Evolutionary conservation across 768 basidiomycete genomes (phyloP), one percentile per base, ranked within the genome.

Genomic region (Tephrocybe rancida): DNA sequence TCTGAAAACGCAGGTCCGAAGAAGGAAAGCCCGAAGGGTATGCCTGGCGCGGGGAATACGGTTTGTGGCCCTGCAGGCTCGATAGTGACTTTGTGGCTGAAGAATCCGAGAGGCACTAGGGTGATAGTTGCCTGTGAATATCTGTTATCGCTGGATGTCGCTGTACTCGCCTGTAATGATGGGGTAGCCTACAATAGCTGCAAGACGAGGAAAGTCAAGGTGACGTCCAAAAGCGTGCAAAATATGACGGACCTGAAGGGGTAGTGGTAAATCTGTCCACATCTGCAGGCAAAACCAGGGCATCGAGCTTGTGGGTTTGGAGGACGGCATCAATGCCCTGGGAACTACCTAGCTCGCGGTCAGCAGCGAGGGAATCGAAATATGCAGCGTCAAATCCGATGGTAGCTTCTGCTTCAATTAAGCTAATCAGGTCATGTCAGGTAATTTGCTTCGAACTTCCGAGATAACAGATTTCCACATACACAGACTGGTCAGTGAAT

Each of bases 171-270:
- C 84, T 22, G 86, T 85, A 32, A 86, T 72, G 50, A 86, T 82
- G 1, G 86, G 86, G 58, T 86, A 87, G 7, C 85, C 86, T 4
- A 83, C 81, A 52, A 86, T 78, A 3, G 84, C 86, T 68, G 68
- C n/a, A n/a, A 13, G 56, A 63, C 37, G 22, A 13, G 24, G 39
- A 7, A 38, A 25, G 8, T n/a, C n/a, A n/a, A n/a, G n/a, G n/a
- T n/a, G n/a, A n/a, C n/a, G n/a, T n/a, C n/a, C n/a, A n/a, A n/a
- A n/a, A n/a, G n/a, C n/a, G n/a, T n/a, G n/a, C n/a, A n/a, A 22
- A 6, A 8, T 19, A 39, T n/a, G n/a, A 16, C 61, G 44, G 46
- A 75, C 76, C 76, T 56, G 74, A 71, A 11, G 75, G 76, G 1
- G 59, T 60, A n/a, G 70, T 71, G 5, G 73, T 74, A 25, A 74